Conservation (phyloP, 768 basidiomycete species). For the Termitomyces heimii region DNA sequence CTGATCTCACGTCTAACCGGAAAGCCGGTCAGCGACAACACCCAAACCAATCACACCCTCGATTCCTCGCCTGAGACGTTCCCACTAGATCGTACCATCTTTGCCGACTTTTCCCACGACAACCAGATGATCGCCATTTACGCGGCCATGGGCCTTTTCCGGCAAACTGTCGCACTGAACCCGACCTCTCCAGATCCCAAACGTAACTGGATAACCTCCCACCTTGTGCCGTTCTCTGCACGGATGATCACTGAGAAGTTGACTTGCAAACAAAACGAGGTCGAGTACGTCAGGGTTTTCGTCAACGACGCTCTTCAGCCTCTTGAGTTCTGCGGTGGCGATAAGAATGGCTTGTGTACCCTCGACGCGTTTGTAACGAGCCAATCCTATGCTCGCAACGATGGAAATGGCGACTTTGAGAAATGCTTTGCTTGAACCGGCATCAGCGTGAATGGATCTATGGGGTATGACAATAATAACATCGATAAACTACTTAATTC, state of each 20-base stretch:
- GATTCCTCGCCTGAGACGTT: conserved; percentile 60
- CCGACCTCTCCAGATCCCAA: conserved; percentile 24
- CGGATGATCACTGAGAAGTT: conserved; percentile 73
- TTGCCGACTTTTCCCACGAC: conserved; percentile 83
- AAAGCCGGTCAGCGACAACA: conserved; percentile 55
- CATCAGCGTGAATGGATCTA: neutral
- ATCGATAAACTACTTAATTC: neutral
- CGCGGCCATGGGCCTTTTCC: conserved; percentile 52
- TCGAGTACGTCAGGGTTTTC: conserved; percentile 60
- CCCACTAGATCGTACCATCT: conserved; percentile 59
- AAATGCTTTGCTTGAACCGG: conserved; percentile 39
- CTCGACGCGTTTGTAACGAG: conserved; percentile 63
- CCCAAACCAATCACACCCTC: conserved; percentile 74
- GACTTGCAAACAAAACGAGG: conserved; percentile 29
- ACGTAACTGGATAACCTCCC: conserved; percentile 48
- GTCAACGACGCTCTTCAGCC: conserved; percentile 72
- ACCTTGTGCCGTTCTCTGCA: conserved; percentile 69
- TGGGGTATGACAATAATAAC: neutral
- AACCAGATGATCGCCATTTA: conserved; percentile 81
- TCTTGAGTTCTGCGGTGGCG: conserved; percentile 51
- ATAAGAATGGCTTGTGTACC: conserved; percentile 52
- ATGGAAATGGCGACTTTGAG: conserved; percentile 70
- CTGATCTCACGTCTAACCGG: conserved; percentile 76
- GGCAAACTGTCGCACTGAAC: conserved; percentile 27
- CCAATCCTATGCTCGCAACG: conserved; percentile 60